These are phyloP conservation scores for Lecanicillium sp. DNA, from an alignment of 2,329 filamentous ascomycete genomes.

Conservation along the genomic window DNA sequence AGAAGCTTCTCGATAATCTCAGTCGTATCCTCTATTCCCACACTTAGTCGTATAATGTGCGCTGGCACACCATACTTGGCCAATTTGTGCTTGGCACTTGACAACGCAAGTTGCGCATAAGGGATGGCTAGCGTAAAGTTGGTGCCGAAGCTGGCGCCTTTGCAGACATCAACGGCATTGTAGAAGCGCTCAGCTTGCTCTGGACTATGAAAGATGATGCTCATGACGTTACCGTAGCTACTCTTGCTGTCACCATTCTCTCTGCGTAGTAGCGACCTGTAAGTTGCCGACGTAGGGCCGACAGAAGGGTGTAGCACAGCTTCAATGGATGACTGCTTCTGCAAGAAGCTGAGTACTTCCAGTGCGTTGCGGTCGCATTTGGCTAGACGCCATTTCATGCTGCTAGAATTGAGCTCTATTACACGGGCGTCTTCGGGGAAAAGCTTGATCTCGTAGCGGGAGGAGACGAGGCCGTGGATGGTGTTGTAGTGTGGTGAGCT, in stretches of 20 bases:
- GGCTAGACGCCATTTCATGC: neutral
- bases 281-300: neutral
- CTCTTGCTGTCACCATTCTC: neutral
- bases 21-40: slow-evolving; percentile 1
- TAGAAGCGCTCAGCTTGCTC: neutral
- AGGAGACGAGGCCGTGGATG: too few relatives aligned
- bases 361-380: neutral
- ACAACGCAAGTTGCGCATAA: neutral
- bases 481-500: too few relatives aligned
- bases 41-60: slow-evolving; percentile 1
- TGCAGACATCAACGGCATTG: neutral
- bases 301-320: neutral
- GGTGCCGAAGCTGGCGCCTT: neutral
- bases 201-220: neutral
- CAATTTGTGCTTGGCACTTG: neutral
- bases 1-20: neutral
- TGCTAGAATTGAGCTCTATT: too few relatives aligned
- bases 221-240: neutral
- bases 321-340: neutral
- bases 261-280: neutral
- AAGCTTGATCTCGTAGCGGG: too few relatives aligned
- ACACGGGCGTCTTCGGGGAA: too few relatives aligned
- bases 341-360: neutral
- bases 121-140: neutral
- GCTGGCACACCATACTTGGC: neutral